These are phyloP conservation scores for Heliamphora exappendiculata DNA, from an alignment of 148 eudicot genomes.

Conservation along the genomic window DNA sequence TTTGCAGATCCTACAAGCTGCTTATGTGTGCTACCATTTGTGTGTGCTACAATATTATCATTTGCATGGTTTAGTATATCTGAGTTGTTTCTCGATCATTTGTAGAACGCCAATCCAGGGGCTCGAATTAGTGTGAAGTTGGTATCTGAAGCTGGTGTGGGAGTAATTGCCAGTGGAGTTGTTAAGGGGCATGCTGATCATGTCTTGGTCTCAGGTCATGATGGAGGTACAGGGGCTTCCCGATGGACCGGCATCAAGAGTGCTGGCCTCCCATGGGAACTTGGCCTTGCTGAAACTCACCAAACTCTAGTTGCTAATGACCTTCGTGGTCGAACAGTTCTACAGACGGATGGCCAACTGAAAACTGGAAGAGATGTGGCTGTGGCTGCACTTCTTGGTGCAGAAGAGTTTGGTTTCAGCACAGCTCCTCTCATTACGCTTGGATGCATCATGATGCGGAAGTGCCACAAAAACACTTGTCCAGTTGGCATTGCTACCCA, in stretches of 20 bases:
- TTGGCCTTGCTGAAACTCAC: slow-evolving; percentile 97
- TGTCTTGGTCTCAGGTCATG: slow-evolving; percentile 93
- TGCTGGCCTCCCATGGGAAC: slow-evolving; percentile 99
- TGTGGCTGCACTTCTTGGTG: slow-evolving; percentile 94
- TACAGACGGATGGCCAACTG: slow-evolving; percentile 92
- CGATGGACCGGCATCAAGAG: slow-evolving; percentile 98
- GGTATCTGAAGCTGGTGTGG: slow-evolving; percentile 98
- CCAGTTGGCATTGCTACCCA: slow-evolving; percentile 99
- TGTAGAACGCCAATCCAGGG: slow-evolving; percentile 86
- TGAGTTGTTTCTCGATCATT: neutral
- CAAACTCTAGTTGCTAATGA: slow-evolving; percentile 96
- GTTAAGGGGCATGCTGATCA: slow-evolving; percentile 98
- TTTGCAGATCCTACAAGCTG: neutral
- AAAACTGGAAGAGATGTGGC: slow-evolving; percentile 99
- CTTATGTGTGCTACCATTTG: slow-evolving; percentile 30
- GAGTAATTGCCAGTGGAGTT: slow-evolving; percentile 95
- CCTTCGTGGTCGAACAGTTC: slow-evolving; percentile 86
- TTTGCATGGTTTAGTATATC: neutral
- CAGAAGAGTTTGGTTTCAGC: slow-evolving; percentile 98
- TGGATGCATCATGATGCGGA: slow-evolving; percentile 98
- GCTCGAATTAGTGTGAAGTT: slow-evolving; percentile 94
- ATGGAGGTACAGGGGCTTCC: slow-evolving; percentile 98
- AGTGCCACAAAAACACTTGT: slow-evolving; percentile 97
- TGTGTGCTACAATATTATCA: neutral
- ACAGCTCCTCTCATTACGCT: slow-evolving; percentile 96